Evolutionary conservation across 1,284 basidiomycete genomes (phyloP), one percentile per base, ranked within the genome.

Genomic region (Termitomyces sp.): DNA sequence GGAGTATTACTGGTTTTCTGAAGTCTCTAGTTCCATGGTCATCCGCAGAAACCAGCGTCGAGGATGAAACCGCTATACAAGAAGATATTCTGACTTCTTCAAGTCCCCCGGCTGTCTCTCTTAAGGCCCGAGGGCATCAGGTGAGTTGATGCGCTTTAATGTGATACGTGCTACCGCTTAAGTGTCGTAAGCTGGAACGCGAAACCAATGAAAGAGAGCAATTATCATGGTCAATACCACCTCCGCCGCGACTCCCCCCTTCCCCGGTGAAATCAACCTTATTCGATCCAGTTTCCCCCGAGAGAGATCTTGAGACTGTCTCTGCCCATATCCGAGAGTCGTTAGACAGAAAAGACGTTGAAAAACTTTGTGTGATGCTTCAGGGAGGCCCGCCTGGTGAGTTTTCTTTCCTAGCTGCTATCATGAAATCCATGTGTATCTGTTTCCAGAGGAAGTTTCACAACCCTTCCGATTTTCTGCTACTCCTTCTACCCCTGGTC

Each of bases 381-480:
- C 70, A 77, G 63, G 69, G 71, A 52, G 75, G 70, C 57, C 57
- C 56, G 17, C 58, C 63, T 36, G 58, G 70, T 73, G 57, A 57
- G 67, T 57, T 24, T 33, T 45, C n/a, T n/a, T 8, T 31, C 26
- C 30, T 33, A 24, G 30, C 17, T 34, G 31, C 31, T 13, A 12
- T 41, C 9, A 43, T 9, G 21, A 8, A 12, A 49, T 7, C 13
- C 21, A 43, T 19, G 33, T 46, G 38, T 21, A 50, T 49, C 34
- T 47, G 38, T 62, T 31, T 4, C 9, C 47, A 70, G 58, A 60
- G 43, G 62, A 69, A 60, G 65, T 74, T 71, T 53, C 68, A 3
- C 77, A 80, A 58, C 80, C 80, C 1, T 85, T 86, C 69, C 77
- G 82, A 36, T 86, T 86, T 66, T 79, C 82, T 1, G 74, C 71